Evolutionary conservation across 441 rosid species (phyloP), one percentile per base, ranked within the genome.

Genomic region (Eutrema salsugineum): DNA sequence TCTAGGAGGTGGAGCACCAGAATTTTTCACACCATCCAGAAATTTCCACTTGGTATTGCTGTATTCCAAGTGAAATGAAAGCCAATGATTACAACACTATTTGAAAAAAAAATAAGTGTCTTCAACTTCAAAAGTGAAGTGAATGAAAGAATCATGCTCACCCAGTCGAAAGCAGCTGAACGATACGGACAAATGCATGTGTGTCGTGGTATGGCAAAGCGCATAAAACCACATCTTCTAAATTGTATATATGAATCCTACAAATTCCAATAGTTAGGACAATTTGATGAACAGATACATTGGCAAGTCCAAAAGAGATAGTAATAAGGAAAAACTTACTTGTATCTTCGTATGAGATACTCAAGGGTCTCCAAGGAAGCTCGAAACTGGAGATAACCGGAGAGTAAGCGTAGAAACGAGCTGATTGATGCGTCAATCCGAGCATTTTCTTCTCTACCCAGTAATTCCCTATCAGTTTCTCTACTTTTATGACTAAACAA

Each of bases 31-130:
- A 24, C 89, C 98, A 16, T 90, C 93, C 54, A 93, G 78, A 89
- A 93, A 96, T 50, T 80, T 96, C 98, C 99, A 96, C 82, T 84
- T 96, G 71, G 83, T 83, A 85, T 93, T 90, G 28, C 99, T 96
- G 81, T 69, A 79, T 49, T 49, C 73, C 54, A 73, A 58, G 49
- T 32, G 56, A 78, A 10, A 75, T 6, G 12, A 9, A 38, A 10
- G 35, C 55, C 28, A 32, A 63, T 15, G 53, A 32, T 43, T 46
- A 49, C 20, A 47, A 76, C 63, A 28, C 44, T 20, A 71, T 33
- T 8, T 42, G 12, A 28, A 15, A 43, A 28, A 15, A 43, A 48
- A 66, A 36, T 15, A 33, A 33, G 22, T 1, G 48, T 28, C 22
- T 11, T 17, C 27, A 44, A 71, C 54, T 39, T 62, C 55, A 20